Base-by-base conservation (phyloP, 345 rosid genomes). In the Pugionium cornutum region DNA sequence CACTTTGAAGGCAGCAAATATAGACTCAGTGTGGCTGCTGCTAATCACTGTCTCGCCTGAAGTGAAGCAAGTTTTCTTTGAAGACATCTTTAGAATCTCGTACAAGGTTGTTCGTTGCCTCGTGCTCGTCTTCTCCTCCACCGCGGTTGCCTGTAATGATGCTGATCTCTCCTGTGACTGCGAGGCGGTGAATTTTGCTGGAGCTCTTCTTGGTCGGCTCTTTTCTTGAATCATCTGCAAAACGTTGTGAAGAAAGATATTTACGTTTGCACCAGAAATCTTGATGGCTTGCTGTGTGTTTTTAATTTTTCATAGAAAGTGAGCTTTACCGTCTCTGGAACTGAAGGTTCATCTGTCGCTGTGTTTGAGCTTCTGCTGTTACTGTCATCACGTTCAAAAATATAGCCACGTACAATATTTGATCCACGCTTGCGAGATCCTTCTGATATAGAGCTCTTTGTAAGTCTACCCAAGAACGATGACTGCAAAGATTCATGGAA, bases 311-410 rank as follows among this genome's bases (percentile, higher is more conserved):
- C 2, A 39, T 39, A 39, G 51, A 53, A 10, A 34, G 42, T 55
- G 74, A 74, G 63, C 4, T 81, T 70, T 80, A 90, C 99, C 83
- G 4, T 46, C 37, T 80, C 68, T 2, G 79, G 69, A 69, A 83
- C 81, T 29, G 75, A 63, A 71, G 91, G 81, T 73, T 83, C 83
- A 60, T 94, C 96, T 46, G 81, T 49, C 26, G 56, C 50, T 54
- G 83, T 53, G 54, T 58, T 72, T 62, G 83, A 67, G 73, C 78
- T 78, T 83, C 47, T 85, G 77, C 75, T 80, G 60, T 72, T 81
- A 74, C 81, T 83, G 76, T 83, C 90, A 61, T 80, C 92, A 55
- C 92, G 87, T 78, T 88, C 96, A 58, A 94, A 90, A 76, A 90
- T 75, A 76, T 85, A 94, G 46, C 92, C 81, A 47, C 90, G 84